Conservation (phyloP, 495 filamentous ascomycete species). For the Penicillium longicatenatum region DNA sequence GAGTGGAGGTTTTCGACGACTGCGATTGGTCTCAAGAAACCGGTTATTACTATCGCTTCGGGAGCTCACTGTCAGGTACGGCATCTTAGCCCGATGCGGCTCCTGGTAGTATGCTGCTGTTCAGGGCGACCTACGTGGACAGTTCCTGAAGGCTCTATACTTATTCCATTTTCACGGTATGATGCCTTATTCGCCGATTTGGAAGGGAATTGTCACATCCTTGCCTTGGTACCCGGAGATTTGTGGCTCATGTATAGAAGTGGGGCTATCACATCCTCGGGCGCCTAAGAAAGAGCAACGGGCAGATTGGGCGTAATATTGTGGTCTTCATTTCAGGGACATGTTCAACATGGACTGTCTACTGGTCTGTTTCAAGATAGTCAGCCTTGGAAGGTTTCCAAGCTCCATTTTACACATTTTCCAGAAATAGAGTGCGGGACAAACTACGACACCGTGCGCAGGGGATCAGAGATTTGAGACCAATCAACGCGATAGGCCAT, state of each 20-base stretch:
- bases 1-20: no score
- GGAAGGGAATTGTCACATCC: neutral
- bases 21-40: neutral
- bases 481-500: neutral
- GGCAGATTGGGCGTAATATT: neutral
- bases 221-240: neutral
- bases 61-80: neutral
- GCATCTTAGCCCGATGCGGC: neutral
- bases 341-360: neutral
- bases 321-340: neutral
- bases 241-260: neutral
- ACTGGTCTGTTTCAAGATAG: constrained; percentile 8
- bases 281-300: neutral
- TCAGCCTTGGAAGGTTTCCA: no score
- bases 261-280: constrained; percentile 1
- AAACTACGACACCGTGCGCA: constrained; percentile 1
- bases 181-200: neutral
- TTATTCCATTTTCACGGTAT: neutral
- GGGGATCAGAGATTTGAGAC: constrained; percentile 5
- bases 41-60: neutral
- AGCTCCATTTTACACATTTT: neutral
- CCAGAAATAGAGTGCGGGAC: neutral
- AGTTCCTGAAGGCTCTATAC: neutral
- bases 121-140: no score
- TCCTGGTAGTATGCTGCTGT: neutral